phyloP scores from a whole-genome alignment of 2,329 filamentous ascomycete genomes.

The Trichoderma asperellum region DNA sequence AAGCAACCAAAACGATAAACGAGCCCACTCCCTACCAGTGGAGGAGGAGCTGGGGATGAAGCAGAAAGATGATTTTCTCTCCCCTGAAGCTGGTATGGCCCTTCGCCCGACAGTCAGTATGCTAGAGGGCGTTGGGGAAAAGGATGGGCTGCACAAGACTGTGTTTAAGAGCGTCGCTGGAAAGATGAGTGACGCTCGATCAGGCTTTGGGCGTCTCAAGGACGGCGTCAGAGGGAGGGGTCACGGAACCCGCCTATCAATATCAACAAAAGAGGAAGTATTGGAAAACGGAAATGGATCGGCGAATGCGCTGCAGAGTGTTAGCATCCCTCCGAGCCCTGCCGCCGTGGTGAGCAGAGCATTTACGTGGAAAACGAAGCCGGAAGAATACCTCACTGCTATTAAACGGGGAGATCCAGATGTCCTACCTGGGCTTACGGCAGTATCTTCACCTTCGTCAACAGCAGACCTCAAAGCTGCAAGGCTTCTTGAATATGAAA shows the following conservation, averaged over 20 bases:
- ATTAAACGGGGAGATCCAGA: constrained; percentile 45
- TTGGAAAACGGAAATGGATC: constrained; percentile 39
- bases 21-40: constrained; percentile 54
- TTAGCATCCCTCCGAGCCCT: constrained; percentile 44
- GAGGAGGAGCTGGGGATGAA: constrained; percentile 57
- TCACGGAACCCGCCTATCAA: constrained; percentile 57
- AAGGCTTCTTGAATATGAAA: constrained; percentile 35
- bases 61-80: constrained; percentile 51
- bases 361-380: constrained; percentile 68
- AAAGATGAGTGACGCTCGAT: constrained; percentile 78
- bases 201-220: constrained; percentile 82
- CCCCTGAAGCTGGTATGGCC: constrained; percentile 49
- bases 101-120: constrained; percentile 53
- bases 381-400: constrained; percentile 58
- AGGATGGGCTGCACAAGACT: constrained; percentile 63
- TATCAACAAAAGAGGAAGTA: constrained; percentile 55
- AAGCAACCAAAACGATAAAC: constrained; percentile 47
- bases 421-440: constrained; percentile 34
- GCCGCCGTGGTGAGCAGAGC: constrained; percentile 49
- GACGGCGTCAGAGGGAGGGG: constrained; percentile 67
- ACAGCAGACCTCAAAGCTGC: constrained; percentile 35
- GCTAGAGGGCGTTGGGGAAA: constrained; percentile 55
- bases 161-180: constrained; percentile 80
- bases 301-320: constrained; percentile 29
- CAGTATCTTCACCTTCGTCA: constrained; percentile 38